Evolutionary conservation across 1,284 basidiomycete genomes (phyloP).

Genomic region (Trametes sp.): DNA sequence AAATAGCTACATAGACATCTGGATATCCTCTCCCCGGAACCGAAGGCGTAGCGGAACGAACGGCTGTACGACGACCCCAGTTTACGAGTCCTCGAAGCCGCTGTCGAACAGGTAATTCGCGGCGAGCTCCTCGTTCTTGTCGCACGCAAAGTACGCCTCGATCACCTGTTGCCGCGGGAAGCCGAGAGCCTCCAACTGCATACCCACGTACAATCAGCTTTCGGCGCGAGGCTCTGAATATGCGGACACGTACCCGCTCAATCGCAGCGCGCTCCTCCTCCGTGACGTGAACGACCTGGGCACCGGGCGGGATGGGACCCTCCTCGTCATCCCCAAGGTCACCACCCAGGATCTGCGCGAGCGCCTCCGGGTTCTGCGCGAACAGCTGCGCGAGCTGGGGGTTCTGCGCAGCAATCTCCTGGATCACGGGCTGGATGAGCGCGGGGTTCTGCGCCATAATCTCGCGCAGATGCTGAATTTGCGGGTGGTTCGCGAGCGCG

Average conservation of each 20-base stretch:
- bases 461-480: conserved; percentile 74
- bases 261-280: conserved; percentile 89
- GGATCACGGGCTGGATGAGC: conserved; percentile 80
- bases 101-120: conserved; percentile 91
- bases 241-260: conserved; percentile 67
- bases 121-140: conserved; percentile 94
- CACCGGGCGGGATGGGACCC: conserved; percentile 65
- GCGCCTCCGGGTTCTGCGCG: conserved; percentile 73
- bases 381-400: conserved; percentile 77
- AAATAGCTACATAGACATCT: conserved; percentile 33
- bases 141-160: conserved; percentile 91
- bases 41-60: not conserved
- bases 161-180: conserved; percentile 82
- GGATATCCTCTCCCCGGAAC: conserved; percentile 20
- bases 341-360: conserved; percentile 69
- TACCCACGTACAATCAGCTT: conserved; percentile 23
- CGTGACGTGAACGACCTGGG: conserved; percentile 80
- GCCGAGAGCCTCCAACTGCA: conserved; percentile 83
- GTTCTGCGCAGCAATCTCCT: conserved; percentile 81
- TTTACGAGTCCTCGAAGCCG: conserved; percentile 61
- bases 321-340: conserved; percentile 54
- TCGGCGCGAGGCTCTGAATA: conserved; percentile 4
- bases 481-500: conserved; percentile 65
- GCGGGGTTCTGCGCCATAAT: conserved; percentile 80
- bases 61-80: not conserved